Conservation (phyloP, 108 stramenopile genomes). For the Fistulifera pelliculosa region DNA sequence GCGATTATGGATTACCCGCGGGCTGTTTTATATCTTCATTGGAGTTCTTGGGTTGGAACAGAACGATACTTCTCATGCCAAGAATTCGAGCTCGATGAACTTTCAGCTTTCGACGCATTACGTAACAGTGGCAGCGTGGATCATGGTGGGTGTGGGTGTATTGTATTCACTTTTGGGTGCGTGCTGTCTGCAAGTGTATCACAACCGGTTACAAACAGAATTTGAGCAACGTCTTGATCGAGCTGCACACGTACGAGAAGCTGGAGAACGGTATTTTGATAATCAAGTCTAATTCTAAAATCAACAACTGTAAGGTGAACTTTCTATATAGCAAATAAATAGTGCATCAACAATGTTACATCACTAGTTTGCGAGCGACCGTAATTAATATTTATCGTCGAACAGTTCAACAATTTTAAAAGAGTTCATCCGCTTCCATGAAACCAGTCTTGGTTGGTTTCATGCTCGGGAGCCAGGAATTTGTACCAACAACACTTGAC, state of each 20-base stretch:
- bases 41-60: slow-evolving; percentile 19
- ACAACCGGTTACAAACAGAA: slow-evolving; percentile 5
- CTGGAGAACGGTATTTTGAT: slow-evolving; percentile 1
- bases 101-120: slow-evolving; percentile 7
- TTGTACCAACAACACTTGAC: slow-evolving; percentile 69
- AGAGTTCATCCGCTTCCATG: slow-evolving; percentile 77
- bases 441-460: slow-evolving; percentile 74
- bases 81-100: slow-evolving; percentile 1
- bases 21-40: slow-evolving; percentile 17
- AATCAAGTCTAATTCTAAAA: too few relatives aligned
- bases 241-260: slow-evolving; percentile 7
- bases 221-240: slow-evolving; percentile 12
- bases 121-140: slow-evolving; percentile 7
- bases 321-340: too few relatives aligned
- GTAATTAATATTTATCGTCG: too few relatives aligned
- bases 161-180: slow-evolving; percentile 18
- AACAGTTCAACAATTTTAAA: slow-evolving; percentile 26
- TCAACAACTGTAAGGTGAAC: too few relatives aligned
- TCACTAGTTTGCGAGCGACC: too few relatives aligned
- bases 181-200: slow-evolving; percentile 14
- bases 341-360: too few relatives aligned
- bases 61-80: slow-evolving; percentile 6
- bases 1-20: slow-evolving; percentile 14
- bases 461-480: slow-evolving; percentile 87
- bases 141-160: slow-evolving; percentile 15